These are phyloP conservation scores for Magnusiomyces ingens DNA, from an alignment of 1,139 yeast genomes.

Conservation along the genomic window DNA sequence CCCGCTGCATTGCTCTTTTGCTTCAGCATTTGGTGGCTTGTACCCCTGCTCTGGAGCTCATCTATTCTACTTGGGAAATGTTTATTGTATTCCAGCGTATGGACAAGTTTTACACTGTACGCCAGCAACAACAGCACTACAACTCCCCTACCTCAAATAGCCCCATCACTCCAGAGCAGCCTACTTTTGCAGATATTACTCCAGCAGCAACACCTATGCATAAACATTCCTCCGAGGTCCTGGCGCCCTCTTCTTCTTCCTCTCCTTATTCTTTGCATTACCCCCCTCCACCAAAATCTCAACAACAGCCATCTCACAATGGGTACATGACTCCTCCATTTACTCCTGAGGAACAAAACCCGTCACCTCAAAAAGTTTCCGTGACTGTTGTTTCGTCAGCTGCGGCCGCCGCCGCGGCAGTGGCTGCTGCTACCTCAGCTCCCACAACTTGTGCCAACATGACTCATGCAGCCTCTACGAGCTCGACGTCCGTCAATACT, in stretches of 20 bases:
- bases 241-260: not conserved
- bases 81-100: not conserved
- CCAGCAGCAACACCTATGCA: not conserved
- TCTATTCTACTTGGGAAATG: conserved; percentile 23
- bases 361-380: not conserved
- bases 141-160: not conserved
- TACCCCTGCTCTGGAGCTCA: conserved; percentile 26
- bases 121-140: conserved; percentile 9
- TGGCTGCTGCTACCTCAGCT: not conserved
- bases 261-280: not conserved
- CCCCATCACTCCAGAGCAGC: not conserved
- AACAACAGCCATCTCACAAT: not conserved
- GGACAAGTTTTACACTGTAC: not conserved
- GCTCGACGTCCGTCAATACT: not conserved
- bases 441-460: not conserved
- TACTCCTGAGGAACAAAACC: conserved; percentile 15
- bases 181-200: not conserved
- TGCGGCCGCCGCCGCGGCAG: not conserved
- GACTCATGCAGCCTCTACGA: too few species aligned
- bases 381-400: not conserved
- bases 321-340: conserved; percentile 22
- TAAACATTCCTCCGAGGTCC: not conserved
- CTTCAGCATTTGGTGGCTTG: conserved; percentile 24
- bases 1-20: conserved; percentile 24
- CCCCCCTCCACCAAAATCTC: not conserved